Conservation (phyloP, 148 eudicot genomes). For the Cornus suecica region DNA sequence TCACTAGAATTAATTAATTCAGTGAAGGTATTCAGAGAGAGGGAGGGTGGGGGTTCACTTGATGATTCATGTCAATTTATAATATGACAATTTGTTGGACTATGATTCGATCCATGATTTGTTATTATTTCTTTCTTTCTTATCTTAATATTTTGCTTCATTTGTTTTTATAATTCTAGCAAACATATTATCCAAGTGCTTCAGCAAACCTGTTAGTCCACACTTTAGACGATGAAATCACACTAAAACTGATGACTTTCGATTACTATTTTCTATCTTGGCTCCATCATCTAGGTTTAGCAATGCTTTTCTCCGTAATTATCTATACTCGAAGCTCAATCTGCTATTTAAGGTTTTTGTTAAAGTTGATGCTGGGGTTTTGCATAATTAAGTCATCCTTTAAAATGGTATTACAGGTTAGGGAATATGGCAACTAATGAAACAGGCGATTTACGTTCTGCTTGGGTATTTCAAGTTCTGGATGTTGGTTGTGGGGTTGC, state of each 20-base stretch:
- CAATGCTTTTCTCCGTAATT: neutral
- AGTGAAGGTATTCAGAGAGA: neutral
- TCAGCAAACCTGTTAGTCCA: neutral
- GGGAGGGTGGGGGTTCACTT: no score
- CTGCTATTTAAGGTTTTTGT: neutral
- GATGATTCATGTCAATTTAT: no score
- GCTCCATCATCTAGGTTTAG: constrained; percentile 4
- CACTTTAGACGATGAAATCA: neutral
- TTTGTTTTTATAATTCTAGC: neutral
- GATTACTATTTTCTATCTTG: neutral
- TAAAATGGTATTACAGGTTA: constrained; percentile 47
- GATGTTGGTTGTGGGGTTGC: constrained; percentile 99
- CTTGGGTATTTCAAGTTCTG: constrained; percentile 84
- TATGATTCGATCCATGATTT: neutral
- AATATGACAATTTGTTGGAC: neutral
- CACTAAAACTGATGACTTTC: neutral
- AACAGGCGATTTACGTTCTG: constrained; percentile 72
- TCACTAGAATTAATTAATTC: neutral
- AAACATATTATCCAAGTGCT: neutral
- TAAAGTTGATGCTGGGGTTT: neutral
- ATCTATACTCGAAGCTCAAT: constrained; percentile 11
- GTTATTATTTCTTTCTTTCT: neutral
- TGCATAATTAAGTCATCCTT: no score
- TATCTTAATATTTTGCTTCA: neutral
- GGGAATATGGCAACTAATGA: constrained; percentile 90